These are phyloP conservation scores for Ganoderma lingzhi DNA, from an alignment of 1,284 basidiomycete species.

Conservation along the genomic window DNA sequence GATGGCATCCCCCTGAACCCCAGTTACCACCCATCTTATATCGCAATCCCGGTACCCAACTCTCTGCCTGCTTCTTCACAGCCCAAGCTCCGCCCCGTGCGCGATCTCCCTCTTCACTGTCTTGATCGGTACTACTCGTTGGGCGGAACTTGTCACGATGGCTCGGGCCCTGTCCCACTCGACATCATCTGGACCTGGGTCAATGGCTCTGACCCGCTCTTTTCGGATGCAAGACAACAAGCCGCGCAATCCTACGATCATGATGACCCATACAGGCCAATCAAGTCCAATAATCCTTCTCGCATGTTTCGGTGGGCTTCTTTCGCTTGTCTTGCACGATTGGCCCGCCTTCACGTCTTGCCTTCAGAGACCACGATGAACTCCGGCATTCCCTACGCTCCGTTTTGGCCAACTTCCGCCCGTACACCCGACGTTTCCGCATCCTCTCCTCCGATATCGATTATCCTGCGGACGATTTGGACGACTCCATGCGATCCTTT, in stretches of 20 bases:
- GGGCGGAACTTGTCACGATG: constrained; percentile 35
- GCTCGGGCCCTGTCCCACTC: constrained; percentile 29
- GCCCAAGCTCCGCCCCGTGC: constrained; percentile 33
- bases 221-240: constrained; percentile 30
- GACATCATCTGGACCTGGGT: constrained; percentile 44
- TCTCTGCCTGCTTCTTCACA: constrained; percentile 22
- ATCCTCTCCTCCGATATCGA: constrained; percentile 39
- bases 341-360: neutral
- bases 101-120: constrained; percentile 35
- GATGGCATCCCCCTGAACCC: constrained; percentile 18
- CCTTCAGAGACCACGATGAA: constrained; percentile 41
- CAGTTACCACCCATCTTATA: constrained; percentile 31
- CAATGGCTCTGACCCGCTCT: constrained; percentile 40
- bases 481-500: constrained; percentile 26
- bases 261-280: constrained; percentile 37
- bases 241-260: constrained; percentile 23
- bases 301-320: constrained; percentile 39
- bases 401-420: constrained; percentile 38
- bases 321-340: neutral
- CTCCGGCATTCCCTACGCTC: constrained; percentile 42
- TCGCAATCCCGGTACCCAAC: constrained; percentile 34
- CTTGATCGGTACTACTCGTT: constrained; percentile 36
- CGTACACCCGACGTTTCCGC: constrained; percentile 34
- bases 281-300: constrained; percentile 31
- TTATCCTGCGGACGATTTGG: constrained; percentile 27